A percentile compares a stretch with the other conserved stretches of the same genome.
These are phyloP conservation scores for Boletellus sp. DNA, from an alignment of 768 basidiomycete species.

Conservation along the genomic window DNA sequence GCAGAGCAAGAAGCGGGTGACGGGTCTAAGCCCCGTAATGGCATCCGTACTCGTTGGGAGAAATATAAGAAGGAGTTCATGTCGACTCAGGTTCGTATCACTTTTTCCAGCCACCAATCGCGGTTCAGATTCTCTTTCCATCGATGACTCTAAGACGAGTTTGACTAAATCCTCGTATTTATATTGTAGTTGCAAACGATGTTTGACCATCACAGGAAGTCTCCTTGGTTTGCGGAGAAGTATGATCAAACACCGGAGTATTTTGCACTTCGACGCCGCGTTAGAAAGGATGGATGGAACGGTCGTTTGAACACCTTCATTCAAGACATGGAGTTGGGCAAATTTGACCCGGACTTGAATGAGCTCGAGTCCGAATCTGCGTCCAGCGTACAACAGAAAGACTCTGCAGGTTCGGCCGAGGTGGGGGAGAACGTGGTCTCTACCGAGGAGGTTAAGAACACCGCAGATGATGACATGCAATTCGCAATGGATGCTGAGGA, in stretches of 20 bases:
- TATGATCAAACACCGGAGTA: slow-evolving; percentile 79
- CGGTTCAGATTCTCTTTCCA: slow-evolving; percentile 14
- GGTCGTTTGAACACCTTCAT: slow-evolving; percentile 70
- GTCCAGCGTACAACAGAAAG: slow-evolving; percentile 49
- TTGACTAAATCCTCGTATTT: slow-evolving; percentile 30
- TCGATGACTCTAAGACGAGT: slow-evolving; percentile 3
- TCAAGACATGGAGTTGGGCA: slow-evolving; percentile 77
- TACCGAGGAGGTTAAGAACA: slow-evolving; percentile 52
- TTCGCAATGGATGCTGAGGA: slow-evolving; percentile 72
- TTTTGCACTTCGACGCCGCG: slow-evolving; percentile 66
- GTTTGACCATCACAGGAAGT: slow-evolving; percentile 92
- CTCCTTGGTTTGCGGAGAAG: slow-evolving; percentile 97
- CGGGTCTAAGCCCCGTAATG: slow-evolving; percentile 78
- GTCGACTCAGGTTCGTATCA: slow-evolving; percentile 73
- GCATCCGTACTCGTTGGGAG: slow-evolving; percentile 83
- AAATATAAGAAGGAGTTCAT: slow-evolving; percentile 92
- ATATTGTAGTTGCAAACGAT: slow-evolving; percentile 85
- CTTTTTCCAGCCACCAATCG: slow-evolving; percentile 11
- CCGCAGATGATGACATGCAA: slow-evolving; percentile 70
- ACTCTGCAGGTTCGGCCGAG: slow-evolving; percentile 38
- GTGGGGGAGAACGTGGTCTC: slow-evolving; percentile 32
- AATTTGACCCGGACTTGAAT: slow-evolving; percentile 75
- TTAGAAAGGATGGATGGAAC: slow-evolving; percentile 83
- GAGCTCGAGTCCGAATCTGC: slow-evolving; percentile 58
- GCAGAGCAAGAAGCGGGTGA: slow-evolving; percentile 82